Evolutionary conservation across 2,329 filamentous ascomycete species (phyloP).

Genomic region (Phyllosticta citrichinensis): DNA sequence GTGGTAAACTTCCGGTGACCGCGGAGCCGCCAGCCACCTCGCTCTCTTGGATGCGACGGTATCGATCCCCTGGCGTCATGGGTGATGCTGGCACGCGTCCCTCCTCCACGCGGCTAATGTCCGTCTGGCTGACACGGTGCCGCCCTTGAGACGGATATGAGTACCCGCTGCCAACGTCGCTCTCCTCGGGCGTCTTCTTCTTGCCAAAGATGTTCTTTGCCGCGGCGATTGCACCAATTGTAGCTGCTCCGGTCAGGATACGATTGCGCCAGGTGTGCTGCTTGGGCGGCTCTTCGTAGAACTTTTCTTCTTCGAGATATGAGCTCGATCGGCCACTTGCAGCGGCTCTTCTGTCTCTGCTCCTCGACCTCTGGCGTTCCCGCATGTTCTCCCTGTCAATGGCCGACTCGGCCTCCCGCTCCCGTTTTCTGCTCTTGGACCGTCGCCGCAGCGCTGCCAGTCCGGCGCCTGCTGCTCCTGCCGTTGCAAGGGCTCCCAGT

Average conservation of each 20-base stretch:
- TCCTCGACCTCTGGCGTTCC: background rate
- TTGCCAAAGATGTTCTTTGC: constrained; percentile 49
- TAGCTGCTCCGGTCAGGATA: constrained; percentile 35
- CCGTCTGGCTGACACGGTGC: constrained; percentile 37
- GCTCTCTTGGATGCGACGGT: constrained; percentile 28
- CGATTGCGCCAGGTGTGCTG: constrained; percentile 36
- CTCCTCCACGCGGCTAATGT: constrained; percentile 42
- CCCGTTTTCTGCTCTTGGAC: constrained; percentile 32
- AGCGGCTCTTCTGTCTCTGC: background rate
- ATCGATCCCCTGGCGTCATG: constrained; percentile 20
- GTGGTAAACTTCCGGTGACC: constrained; percentile 37
- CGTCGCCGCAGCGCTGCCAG: constrained; percentile 41
- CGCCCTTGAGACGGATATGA: constrained; percentile 38
- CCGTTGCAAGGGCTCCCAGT: constrained; percentile 41
- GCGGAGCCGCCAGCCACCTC: constrained; percentile 28
- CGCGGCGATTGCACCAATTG: constrained; percentile 30
- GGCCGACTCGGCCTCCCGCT: background rate
- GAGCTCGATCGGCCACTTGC: constrained; percentile 13
- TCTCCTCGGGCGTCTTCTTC: constrained; percentile 40
- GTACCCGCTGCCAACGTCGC: constrained; percentile 44
- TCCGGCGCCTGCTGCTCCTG: constrained; percentile 48
- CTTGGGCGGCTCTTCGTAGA: constrained; percentile 15
- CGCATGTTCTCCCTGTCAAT: background rate
- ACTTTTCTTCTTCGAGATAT: constrained; percentile 34
- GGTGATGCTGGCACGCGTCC: constrained; percentile 42